Base-by-base conservation (phyloP, 306 rosid genomes). In the Vicia sativa region DNA sequence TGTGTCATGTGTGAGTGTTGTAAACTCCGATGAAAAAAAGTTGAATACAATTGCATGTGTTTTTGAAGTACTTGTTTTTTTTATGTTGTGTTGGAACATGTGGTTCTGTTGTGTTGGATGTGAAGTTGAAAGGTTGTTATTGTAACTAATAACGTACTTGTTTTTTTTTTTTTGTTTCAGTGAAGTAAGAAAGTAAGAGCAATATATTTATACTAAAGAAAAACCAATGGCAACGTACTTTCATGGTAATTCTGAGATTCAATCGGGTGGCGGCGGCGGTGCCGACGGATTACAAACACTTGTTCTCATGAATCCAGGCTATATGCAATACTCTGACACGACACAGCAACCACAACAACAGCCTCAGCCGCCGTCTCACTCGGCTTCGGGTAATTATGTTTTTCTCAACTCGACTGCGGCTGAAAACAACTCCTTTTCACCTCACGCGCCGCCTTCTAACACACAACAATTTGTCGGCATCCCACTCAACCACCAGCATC, bases 251-350 rank as follows among this genome's bases (percentile, higher is more conserved):
- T 70, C 99, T 15, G 99, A 91, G 50, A 87, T 91, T 79, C 96
- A 87, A 82, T 76, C 90, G 4, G 34, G 58, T 23, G 46, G 45
- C 34, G 54, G 25, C 29, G 80, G 89, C 42, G 97, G 11, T 9
- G 75, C 95, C 28, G 97, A 87, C 12, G 92, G 96, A 44, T 84
- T 95, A 11, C 99, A 95, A 68, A 95, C 99, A 0, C 95, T 95
- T 0, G 86, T 95, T 0, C 87, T 95, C 41, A 95, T 91, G 99
- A 95, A 95, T 71, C 99, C 96, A 3, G 80, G 85, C 38, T 95
- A 91, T 73, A 83, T 87, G 52, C 96, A 88, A 58, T 95, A 85
- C 77, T 75, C 99, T 1, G 99, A 95, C 66, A 48, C 91, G 0
- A 77, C 95, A 2, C 86, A 86, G 2, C 89, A 80, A 1, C 85